A percentile compares a stretch with the other conserved stretches of the same genome.
These are phyloP conservation scores for Quercus glauca DNA, from an alignment of 306 rosid species.

Conservation along the genomic window DNA sequence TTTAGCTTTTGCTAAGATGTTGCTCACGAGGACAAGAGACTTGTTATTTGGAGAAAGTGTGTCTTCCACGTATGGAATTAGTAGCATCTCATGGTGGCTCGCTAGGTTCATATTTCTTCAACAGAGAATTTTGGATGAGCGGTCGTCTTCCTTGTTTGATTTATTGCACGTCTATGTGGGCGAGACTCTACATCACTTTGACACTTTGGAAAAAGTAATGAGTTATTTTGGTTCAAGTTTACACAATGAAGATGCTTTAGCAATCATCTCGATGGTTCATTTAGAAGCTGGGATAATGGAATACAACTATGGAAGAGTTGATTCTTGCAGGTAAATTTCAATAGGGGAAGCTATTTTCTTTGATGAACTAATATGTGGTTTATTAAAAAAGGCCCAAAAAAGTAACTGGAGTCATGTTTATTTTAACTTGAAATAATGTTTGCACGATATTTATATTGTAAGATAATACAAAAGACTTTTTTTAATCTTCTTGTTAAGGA, in stretches of 20 bases:
- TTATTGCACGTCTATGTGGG: conserved; percentile 59
- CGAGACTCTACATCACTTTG: conserved; percentile 52
- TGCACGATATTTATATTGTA: no score
- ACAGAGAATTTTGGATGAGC: conserved; percentile 76
- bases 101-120: conserved; percentile 67
- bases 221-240: conserved; percentile 63
- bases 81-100: conserved; percentile 89
- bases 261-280: conserved; percentile 61
- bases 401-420: neutral
- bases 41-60: no score
- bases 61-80: conserved; percentile 19
- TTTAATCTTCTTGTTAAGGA: no score
- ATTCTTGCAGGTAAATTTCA: conserved; percentile 68
- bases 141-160: conserved; percentile 78
- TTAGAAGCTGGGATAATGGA: conserved; percentile 90
- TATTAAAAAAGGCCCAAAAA: no score
- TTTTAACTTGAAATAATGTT: neutral
- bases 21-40: no score
- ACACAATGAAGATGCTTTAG: conserved; percentile 42
- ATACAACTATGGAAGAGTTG: conserved; percentile 75
- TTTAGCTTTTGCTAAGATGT: no score
- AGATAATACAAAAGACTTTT: no score
- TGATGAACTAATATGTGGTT: neutral
- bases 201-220: conserved; percentile 45
- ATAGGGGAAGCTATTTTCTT: neutral